Base-by-base conservation (phyloP, 2,329 filamentous ascomycete genomes). In the Calonectria montana region DNA sequence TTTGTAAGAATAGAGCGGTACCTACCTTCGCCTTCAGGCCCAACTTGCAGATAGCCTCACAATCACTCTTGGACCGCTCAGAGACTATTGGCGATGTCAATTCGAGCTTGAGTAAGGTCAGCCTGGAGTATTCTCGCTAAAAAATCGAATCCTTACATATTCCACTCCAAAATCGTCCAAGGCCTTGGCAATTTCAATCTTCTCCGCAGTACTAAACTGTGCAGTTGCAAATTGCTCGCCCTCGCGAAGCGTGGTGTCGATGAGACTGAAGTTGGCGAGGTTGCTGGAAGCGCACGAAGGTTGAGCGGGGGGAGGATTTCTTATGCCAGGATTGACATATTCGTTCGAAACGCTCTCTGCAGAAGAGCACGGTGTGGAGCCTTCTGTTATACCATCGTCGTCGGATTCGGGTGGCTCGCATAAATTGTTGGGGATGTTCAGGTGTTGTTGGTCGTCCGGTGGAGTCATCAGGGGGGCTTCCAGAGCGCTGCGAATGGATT, bases 31-130 rank as follows among this genome's bases (percentile, higher is more conserved):
- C 90, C 92, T 95, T 96, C 83, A 98, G 90, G 75, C 95, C 95
- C 66, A 98, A 93, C 89, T 96, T 95, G 93, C 94, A 97, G 81
- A 98, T 98, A 69, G 93, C 92, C 86, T 97, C 93, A 84, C 95
- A 97, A 86, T 98, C 96, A 80, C 87, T 84, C 83, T 93, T 91
- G 68, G 95, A 97, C 86, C 97, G 94, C 86, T 95, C 93, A 16
- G 93, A 96, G 66, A 95, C 94, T 76, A 93, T 95, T 45, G 96
- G 96, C 73, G 91, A 94, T 72, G 96, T 98, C 80, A 98, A 88
- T 86, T 98, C 96, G 23, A 82, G 79, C 74, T 77, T 2, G 2
- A 1, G 0, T 3, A 43, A 3, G 39, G 48, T 77, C 21, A 77
- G 71, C 10, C 15, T 5, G 10, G 37, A 13, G 13, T 2, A 16